Conservation (phyloP, 371 early-diverging fungal genomes). For the Caulochytrium protostelioides region DNA sequence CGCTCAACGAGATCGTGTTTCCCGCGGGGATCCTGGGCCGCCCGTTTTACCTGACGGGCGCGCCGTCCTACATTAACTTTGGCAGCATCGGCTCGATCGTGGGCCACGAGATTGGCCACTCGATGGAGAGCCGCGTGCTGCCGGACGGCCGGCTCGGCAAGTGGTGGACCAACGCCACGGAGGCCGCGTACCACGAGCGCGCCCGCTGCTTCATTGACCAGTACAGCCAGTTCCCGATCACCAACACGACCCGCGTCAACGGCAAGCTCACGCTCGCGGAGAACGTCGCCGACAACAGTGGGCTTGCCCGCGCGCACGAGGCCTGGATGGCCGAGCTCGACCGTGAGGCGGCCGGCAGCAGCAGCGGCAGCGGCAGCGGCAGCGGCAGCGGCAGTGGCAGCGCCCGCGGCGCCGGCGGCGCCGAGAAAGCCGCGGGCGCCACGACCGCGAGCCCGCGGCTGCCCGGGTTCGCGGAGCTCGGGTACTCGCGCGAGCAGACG, state of each 20-base stretch:
- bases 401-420: conserved; percentile 11
- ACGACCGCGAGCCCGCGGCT: too few relatives aligned
- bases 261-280: conserved; percentile 40
- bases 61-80: conserved; percentile 10
- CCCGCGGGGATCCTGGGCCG: conserved; percentile 14
- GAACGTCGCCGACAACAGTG: conserved; percentile 59
- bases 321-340: conserved; percentile 11
- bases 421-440: too few relatives aligned
- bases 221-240: conserved; percentile 23
- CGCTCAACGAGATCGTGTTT: conserved; percentile 14
- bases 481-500: conserved; percentile 22
- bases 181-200: conserved; percentile 21
- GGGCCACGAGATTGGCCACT: conserved; percentile 27
- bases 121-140: conserved; percentile 11
- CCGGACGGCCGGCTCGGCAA: conserved; percentile 12
- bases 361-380: conserved; percentile 13
- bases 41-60: conserved; percentile 5
- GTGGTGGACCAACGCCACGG: conserved; percentile 43
- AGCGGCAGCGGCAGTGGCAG: conserved; percentile 19
- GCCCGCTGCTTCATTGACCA: conserved; percentile 42
- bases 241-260: conserved; percentile 13
- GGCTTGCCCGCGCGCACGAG: conserved; percentile 13
- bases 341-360: neutral
- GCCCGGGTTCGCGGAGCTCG: conserved; percentile 29
- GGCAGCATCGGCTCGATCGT: conserved; percentile 21